Evolutionary conservation across 2,329 filamentous ascomycete species (phyloP).

Genomic region (Colletotrichum sp.): DNA sequence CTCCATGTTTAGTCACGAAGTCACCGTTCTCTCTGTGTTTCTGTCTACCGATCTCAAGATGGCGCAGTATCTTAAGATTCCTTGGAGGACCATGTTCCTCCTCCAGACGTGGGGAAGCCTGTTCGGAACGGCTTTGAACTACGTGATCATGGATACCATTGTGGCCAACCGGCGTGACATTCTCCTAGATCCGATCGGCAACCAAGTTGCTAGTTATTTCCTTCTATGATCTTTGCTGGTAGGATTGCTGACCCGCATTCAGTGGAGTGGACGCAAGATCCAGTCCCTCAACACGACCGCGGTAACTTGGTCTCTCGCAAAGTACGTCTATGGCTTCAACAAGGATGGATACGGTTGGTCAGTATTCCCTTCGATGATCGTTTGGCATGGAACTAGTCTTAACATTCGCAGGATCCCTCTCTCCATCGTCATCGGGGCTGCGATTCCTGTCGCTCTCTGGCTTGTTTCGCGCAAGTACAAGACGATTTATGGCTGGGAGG

Average conservation of each 20-base stretch:
- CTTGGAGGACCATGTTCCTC: constrained; percentile 69
- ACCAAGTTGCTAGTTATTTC: constrained; percentile 6
- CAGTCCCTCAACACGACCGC: constrained; percentile 47
- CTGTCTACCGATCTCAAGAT: constrained; percentile 65
- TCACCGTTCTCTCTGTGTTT: constrained; percentile 33
- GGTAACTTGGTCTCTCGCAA: constrained; percentile 28
- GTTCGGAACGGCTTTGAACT: constrained; percentile 48
- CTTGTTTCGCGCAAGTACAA: constrained; percentile 11
- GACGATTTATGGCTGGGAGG: constrained; percentile 16
- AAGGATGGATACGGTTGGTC: constrained; percentile 12
- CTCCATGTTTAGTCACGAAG: constrained; percentile 37
- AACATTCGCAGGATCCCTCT: constrained; percentile 39
- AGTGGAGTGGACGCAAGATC: constrained; percentile 51
- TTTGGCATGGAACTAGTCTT: constrained; percentile 22
- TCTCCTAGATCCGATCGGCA: constrained; percentile 28
- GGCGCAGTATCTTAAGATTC: constrained; percentile 75
- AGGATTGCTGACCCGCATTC: not conserved
- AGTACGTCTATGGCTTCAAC: constrained; percentile 23
- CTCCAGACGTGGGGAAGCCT: constrained; percentile 53
- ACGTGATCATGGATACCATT: constrained; percentile 49
- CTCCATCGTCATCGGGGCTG: constrained; percentile 39
- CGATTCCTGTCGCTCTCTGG: constrained; percentile 2
- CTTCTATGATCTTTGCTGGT: not conserved
- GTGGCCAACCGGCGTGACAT: constrained; percentile 44
- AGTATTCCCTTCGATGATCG: not conserved